Percentiles rank a stretch among this genome's conserved stretches.
phyloP scores from a whole-genome alignment of 331 rosid genomes.

The Phaseolus coccineus region DNA sequence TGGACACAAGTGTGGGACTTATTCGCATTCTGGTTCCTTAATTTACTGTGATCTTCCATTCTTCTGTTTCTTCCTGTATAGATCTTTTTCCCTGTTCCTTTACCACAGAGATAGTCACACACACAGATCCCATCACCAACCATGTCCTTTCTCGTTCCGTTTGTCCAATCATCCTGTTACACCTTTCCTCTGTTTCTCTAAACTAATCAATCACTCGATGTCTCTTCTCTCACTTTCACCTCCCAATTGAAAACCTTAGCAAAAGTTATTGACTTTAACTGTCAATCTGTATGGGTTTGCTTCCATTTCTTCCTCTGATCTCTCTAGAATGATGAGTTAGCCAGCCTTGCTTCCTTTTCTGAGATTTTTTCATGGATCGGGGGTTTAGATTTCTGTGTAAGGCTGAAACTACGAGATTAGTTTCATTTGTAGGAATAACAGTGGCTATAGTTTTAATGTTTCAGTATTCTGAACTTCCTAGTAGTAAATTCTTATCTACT shows the following conservation, averaged over 20 bases:
- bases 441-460: constrained; percentile 60
- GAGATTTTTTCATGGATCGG: constrained; percentile 55
- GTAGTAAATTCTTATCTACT: constrained; percentile 52
- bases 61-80: neutral
- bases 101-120: neutral
- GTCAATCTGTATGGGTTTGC: constrained; percentile 38
- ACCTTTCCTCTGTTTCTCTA: constrained; percentile 2
- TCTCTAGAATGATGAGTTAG: neutral
- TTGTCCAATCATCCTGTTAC: neutral
- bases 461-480: constrained; percentile 78
- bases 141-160: constrained; percentile 22
- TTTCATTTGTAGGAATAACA: constrained; percentile 60
- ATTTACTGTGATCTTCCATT: constrained; percentile 36
- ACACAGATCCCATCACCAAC: neutral
- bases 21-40: constrained; percentile 19
- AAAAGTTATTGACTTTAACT: constrained; percentile 6
- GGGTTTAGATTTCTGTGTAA: constrained; percentile 58
- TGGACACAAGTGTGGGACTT: constrained; percentile 6
- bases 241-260: constrained; percentile 30
- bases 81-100: neutral
- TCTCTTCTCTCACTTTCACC: constrained; percentile 12
- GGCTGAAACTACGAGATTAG: constrained; percentile 60
- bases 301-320: constrained; percentile 33
- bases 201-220: neutral
- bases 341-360: neutral